phyloP scores from a whole-genome alignment of 768 basidiomycete genomes.

The Imleria badia region DNA sequence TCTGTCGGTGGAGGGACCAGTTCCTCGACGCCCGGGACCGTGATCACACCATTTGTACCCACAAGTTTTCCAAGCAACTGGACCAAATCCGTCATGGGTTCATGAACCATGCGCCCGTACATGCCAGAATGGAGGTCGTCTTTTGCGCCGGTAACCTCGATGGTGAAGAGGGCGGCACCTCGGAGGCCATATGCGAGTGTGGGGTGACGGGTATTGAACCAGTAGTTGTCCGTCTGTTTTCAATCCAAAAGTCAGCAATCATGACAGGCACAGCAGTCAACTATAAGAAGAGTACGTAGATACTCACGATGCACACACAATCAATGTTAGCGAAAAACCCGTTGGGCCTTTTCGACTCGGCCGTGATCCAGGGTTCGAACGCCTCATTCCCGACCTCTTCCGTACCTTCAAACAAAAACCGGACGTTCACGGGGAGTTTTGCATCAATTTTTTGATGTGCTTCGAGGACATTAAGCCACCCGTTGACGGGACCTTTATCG shows the following conservation, averaged over 20 bases:
- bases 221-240: conserved; percentile 81
- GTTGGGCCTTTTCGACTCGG: conserved; percentile 45
- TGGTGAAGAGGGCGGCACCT: conserved; percentile 78
- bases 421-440: conserved; percentile 82
- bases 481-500: conserved; percentile 86
- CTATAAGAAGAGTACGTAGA: background rate
- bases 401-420: conserved; percentile 92
- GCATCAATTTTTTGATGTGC: conserved; percentile 69
- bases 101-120: conserved; percentile 73
- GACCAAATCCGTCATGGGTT: conserved; percentile 90
- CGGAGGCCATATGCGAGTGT: conserved; percentile 81
- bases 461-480: conserved; percentile 87
- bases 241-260: background rate
- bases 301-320: conserved; percentile 80
- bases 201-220: conserved; percentile 76
- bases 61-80: conserved; percentile 77
- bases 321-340: conserved; percentile 82
- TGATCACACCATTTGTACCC: conserved; percentile 36
- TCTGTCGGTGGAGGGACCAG: conserved; percentile 68
- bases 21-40: conserved; percentile 77
- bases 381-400: conserved; percentile 88
- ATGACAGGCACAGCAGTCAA: background rate
- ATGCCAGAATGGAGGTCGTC: conserved; percentile 88
- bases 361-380: conserved; percentile 54
- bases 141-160: conserved; percentile 75